Base-by-base conservation (phyloP, 2,329 filamentous ascomycete genomes). In the Fusarium ramigenum region DNA sequence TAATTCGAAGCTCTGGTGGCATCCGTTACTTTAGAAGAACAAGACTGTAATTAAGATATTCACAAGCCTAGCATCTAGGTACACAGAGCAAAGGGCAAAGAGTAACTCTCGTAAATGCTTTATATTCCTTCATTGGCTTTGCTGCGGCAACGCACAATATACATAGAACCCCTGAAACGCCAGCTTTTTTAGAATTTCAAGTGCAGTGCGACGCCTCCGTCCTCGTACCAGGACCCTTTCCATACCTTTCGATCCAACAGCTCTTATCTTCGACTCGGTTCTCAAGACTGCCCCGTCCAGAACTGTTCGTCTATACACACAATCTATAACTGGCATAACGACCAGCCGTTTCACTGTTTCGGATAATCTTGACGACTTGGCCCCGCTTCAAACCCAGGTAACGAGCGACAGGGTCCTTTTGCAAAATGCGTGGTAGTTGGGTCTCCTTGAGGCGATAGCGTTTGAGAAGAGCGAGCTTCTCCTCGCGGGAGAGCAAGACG, bases 341-440 rank as follows among this genome's bases (percentile, higher is more conserved):
- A 70, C 96, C 96, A 19, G 96, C 96, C 63, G 96, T 99, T 87
- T 98, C 96, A 80, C 92, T 95, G 82, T 93, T 95, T 75, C 96
- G 89, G 79, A 99, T 98, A 78, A 99, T 99, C 90, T 99, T 99
- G 79, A 99, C 96, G 7, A 99, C 95, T 84, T 98, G 93, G 7
- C 95, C 95, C 80, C 95, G 89, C 86, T 93, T 93, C 81, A 99
- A 86, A 18, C 96, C 96, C 62, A 98, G 86, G 82, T 98, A 99
- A 78, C 93, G 92, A 32, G 96, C 94, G 59, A 99, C 95, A 7
- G 96, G 96, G 82, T 99, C 96, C 76, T 93, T 93, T 75, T 93
- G 90, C 83, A 97, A 90, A 78, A 99, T 97, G 63, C 96, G 89
- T 9, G 96, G 96, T 80, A 99, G 87, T 86, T 99, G 96, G 15